Evolutionary conservation across 1,284 basidiomycete species (phyloP).

Genomic region (Salmacisia buchloeana): DNA sequence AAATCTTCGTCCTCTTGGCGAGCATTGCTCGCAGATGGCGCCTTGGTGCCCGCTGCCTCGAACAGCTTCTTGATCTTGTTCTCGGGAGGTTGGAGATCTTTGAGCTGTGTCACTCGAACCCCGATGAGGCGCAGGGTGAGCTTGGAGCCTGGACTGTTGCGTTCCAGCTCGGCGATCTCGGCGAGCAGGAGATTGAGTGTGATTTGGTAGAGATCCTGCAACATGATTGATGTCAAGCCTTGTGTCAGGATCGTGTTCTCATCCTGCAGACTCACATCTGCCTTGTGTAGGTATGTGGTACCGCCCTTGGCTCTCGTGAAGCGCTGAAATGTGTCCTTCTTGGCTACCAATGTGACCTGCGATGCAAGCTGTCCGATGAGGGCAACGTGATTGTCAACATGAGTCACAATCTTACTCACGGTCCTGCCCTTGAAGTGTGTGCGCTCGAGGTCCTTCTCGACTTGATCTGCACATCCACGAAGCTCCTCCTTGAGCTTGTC

Average conservation of each 20-base stretch:
- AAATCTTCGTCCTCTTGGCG: background rate
- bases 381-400: too few relatives aligned
- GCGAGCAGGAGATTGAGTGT: constrained; percentile 24
- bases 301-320: constrained; percentile 35
- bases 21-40: too few relatives aligned
- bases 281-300: constrained; percentile 18
- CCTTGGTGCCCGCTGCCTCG: background rate
- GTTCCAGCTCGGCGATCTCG: constrained; percentile 24
- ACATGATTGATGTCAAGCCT: background rate
- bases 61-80: constrained; percentile 7
- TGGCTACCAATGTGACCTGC: constrained; percentile 32
- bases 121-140: constrained; percentile 40
- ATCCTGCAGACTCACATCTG: constrained; percentile 17
- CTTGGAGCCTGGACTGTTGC: constrained; percentile 1
- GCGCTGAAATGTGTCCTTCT: constrained; percentile 39
- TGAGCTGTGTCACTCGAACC: constrained; percentile 31
- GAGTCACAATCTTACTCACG: constrained; percentile 9
- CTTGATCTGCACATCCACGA: constrained; percentile 28
- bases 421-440: constrained; percentile 39
- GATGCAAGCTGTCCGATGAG: too few relatives aligned
- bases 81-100: constrained; percentile 26
- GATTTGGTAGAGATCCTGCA: constrained; percentile 28
- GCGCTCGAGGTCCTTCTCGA: constrained; percentile 35
- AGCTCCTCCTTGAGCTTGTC: constrained; percentile 26
- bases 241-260: background rate